These are phyloP conservation scores for Gymnopilus dilepis DNA, from an alignment of 768 basidiomycete genomes.

Conservation along the genomic window DNA sequence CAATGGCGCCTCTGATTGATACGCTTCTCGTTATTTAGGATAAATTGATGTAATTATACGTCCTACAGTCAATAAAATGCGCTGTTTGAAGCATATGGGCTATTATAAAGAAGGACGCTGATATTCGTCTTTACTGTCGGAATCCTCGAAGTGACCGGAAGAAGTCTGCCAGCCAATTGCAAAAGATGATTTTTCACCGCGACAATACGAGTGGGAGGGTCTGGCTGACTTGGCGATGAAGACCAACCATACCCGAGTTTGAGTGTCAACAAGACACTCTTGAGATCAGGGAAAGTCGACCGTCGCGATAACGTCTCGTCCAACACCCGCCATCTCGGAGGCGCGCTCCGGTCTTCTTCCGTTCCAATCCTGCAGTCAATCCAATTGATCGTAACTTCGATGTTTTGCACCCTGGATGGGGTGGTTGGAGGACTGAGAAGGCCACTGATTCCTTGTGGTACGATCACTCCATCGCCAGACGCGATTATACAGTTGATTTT, in stretches of 20 bases:
- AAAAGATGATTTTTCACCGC: conserved; percentile 1
- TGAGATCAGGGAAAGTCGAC: not conserved
- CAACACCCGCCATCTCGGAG: not conserved
- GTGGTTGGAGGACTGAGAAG: conserved; percentile 1
- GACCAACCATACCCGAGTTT: conserved; percentile 18
- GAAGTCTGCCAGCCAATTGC: not conserved
- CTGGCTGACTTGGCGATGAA: not conserved
- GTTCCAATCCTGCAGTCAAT: conserved; percentile 12
- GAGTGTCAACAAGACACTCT: not conserved
- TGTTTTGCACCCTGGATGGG: not conserved
- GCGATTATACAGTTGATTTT: conserved; percentile 3
- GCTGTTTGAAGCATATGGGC: not conserved
- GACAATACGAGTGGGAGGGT: conserved; percentile 6
- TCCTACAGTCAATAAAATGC: not conserved
- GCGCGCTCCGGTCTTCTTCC: conserved; percentile 7
- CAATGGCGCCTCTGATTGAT: too few species aligned
- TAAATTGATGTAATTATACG: not conserved
- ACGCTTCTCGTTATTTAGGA: too few species aligned
- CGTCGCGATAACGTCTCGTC: conserved; percentile 6
- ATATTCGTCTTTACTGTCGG: not conserved
- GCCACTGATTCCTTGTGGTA: conserved; percentile 16
- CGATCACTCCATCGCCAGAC: conserved; percentile 9
- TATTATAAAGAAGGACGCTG: not conserved
- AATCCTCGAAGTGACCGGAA: not conserved
- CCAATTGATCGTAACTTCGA: conserved; percentile 15